Percentiles rank a stretch among this genome's conserved stretches.
These are phyloP conservation scores for Naganishia friedmannii DNA, from an alignment of 768 basidiomycete species.

Conservation along the genomic window DNA sequence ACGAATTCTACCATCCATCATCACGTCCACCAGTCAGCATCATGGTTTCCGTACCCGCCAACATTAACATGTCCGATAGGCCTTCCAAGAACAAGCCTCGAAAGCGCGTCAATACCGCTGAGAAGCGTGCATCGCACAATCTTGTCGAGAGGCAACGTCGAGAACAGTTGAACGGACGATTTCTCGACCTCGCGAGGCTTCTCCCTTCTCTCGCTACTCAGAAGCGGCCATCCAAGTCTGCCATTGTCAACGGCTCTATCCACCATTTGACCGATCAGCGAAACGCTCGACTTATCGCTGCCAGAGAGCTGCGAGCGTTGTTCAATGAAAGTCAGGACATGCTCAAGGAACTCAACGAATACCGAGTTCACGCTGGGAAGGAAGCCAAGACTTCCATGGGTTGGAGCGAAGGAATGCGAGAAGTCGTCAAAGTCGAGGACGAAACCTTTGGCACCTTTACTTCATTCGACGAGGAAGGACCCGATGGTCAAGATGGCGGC, in stretches of 20 bases:
- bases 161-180: conserved; percentile 88
- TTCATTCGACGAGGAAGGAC: conserved; percentile 39
- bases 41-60: conserved; percentile 16
- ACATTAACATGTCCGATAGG: conserved; percentile 21
- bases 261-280: conserved; percentile 69
- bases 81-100: conserved; percentile 61
- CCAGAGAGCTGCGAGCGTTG: conserved; percentile 73
- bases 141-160: conserved; percentile 90
- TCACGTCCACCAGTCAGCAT: conserved; percentile 6
- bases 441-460: conserved; percentile 49
- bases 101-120: conserved; percentile 90
- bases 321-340: conserved; percentile 81
- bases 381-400: conserved; percentile 51
- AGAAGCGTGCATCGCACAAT: conserved; percentile 93
- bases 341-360: conserved; percentile 86
- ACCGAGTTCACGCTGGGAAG: conserved; percentile 74
- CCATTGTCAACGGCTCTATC: conserved; percentile 94
- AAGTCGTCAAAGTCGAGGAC: conserved; percentile 45
- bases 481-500: conserved; percentile 39
- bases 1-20: not conserved
- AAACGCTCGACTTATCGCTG: conserved; percentile 73
- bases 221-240: conserved; percentile 90
- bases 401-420: conserved; percentile 47
- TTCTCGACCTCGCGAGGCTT: conserved; percentile 85
- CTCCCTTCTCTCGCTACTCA: conserved; percentile 87